Conservation (phyloP, 495 filamentous ascomycete species). For the Trichoderma erinaceum region DNA sequence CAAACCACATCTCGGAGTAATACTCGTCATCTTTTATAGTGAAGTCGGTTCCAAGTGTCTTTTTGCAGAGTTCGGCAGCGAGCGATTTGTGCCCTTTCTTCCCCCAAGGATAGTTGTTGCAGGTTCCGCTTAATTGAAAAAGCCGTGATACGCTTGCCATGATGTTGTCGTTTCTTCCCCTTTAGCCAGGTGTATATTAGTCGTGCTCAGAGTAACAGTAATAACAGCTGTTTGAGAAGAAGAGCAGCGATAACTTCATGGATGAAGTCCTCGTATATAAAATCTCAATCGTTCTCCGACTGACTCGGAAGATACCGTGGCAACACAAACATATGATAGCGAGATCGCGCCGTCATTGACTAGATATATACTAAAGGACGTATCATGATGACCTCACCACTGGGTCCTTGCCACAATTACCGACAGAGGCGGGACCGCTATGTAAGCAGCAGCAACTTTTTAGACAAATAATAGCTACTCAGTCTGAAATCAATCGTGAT, state of each 20-base stretch:
- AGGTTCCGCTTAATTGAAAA: constrained; percentile 26
- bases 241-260: too few relatives aligned
- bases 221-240: too few relatives aligned
- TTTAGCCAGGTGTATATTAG: neutral
- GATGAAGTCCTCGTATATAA: too few relatives aligned
- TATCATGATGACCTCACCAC: neutral
- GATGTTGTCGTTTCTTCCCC: neutral
- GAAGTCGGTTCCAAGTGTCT: constrained; percentile 60
- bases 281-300: too few relatives aligned
- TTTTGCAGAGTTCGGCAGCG: constrained; percentile 60
- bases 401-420: neutral
- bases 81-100: constrained; percentile 69
- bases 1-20: constrained; percentile 69
- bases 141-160: neutral
- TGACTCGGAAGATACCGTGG: neutral
- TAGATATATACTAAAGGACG: neutral
- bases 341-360: neutral
- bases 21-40: constrained; percentile 63
- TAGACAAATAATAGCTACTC: too few relatives aligned
- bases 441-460: neutral
- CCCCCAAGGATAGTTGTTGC: constrained; percentile 57
- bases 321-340: neutral
- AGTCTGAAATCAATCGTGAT: too few relatives aligned
- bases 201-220: neutral
- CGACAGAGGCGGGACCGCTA: neutral